Base-by-base conservation (phyloP, 1,139 yeast genomes). In the Magnusiomyces ingens region DNA sequence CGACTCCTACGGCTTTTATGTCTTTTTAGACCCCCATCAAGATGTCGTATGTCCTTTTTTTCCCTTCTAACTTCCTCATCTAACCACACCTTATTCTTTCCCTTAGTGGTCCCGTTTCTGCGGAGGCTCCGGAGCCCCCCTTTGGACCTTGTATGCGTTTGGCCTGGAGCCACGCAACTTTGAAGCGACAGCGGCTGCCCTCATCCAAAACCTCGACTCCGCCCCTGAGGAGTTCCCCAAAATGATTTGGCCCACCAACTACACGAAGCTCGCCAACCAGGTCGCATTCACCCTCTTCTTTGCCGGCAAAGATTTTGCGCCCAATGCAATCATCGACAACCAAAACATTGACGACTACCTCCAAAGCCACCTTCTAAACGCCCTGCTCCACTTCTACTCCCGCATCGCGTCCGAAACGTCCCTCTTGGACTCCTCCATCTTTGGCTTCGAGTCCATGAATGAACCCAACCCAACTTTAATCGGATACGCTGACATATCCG, bases 41-140 rank as follows among this genome's bases (percentile, higher is more conserved):
- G 98, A 91, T 66, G 94, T 85, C 15, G 55, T 52, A 38, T 35
- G 55, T 52, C 22, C 17, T n/a, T 29, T 3, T 15, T 42, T 8
- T 15, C 50, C n/a, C 17, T 17, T 43, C 45, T 35, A 12, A 18
- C n/a, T 32, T 37, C 22, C 29, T 46, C 51, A 37, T 41, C 22
- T 12, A 12, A 17, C 6, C 19, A 15, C 15, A 19, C 22, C 46
- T 29, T 17, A 45, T 21, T 18, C 13, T 13, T 13, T 18, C 29
- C 4, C 17, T 8, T 18, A 49, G 52, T 91, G 98, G 98, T 85
- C 95, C 5, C 73, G 97, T 51, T 87, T 75, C 65, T 75, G 83
- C 17, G 97, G 98, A n/a, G 98, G 98, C 1, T 84, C 91, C 55
- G 98, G 98, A 18, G 96, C 97, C 4, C 97, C 98, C 0, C 63